Base-by-base conservation (phyloP, 208 protist species). In the Angomonas deanei region DNA sequence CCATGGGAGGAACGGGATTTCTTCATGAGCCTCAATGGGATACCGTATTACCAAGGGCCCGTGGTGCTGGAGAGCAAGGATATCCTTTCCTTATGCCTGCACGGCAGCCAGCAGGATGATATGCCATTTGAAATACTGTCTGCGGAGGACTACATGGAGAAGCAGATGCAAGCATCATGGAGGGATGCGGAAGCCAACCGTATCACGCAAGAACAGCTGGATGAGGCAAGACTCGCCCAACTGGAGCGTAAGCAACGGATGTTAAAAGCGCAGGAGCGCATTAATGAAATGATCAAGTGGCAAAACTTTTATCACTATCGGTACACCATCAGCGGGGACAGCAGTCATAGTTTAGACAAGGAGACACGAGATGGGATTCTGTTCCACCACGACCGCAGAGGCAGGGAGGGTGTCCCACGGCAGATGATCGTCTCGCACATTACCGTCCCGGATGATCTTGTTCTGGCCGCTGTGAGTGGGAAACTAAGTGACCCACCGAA, bases 291-390 rank as follows among this genome's bases (percentile, higher is more conserved):
- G 2, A 4, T 27, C 34, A 72, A 72, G 50, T 72, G 66, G 66
- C 13, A 39, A 6, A 72, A 72, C 57, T 60, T 53, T 28, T 72
- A 72, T 52, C 8, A 31, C 8, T 60, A 48, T 19, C 66, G 59
- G 23, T 72, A 50, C 46, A 34, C 15, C 24, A 4, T 39, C 39
- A 11, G 19, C 4, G 27, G 21, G 4, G 38, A 61, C 13, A 5
- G 6, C 10, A 55, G 52, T 11, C 52, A 10, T 4, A 23, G 8
- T 50, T 10, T 5, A 13, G 42, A n/a, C 17, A 19, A 50, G 19
- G 42, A 50, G 42, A 50, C 8, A 4, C 8, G 3, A 5, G 17
- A 50, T 13, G 3, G 17, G 5, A 5, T 50, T n/a, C 15, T 50
- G 19, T 50, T 21, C 8, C 42, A 50, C 42, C 23, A 50, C 15